A percentile compares a stretch with the other conserved stretches of the same genome.
Evolutionary conservation across 345 rosid genomes (phyloP).

Genomic region (Linum tenue): DNA sequence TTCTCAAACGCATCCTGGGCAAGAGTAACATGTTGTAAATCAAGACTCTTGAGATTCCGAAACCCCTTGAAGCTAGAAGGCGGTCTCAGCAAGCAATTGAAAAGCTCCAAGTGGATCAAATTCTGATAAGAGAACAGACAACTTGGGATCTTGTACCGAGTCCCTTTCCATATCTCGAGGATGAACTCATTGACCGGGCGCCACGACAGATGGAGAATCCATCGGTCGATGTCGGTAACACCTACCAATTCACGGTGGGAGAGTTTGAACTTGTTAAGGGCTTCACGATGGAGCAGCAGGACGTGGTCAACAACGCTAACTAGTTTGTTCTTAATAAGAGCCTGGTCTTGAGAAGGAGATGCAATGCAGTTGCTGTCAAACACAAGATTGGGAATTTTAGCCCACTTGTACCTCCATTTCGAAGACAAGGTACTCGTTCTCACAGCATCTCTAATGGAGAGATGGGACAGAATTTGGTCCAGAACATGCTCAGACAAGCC

Average conservation of each 20-base stretch:
- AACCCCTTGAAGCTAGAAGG: constrained; percentile 20
- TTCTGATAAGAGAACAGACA: constrained; percentile 22
- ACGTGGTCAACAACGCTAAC: constrained; percentile 17
- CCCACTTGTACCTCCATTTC: constrained; percentile 31
- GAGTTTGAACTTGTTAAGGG: constrained; percentile 29
- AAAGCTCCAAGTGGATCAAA: constrained; percentile 26
- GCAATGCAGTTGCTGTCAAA: constrained; percentile 23
- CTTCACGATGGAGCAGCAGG: constrained; percentile 15
- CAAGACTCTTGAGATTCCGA: constrained; percentile 21
- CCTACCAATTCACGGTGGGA: constrained; percentile 16
- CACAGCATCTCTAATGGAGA: constrained; percentile 27
- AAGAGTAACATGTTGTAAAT: constrained; percentile 20
- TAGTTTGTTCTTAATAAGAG: constrained; percentile 18
- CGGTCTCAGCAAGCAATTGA: constrained; percentile 22
- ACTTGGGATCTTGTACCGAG: constrained; percentile 21
- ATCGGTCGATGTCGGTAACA: constrained; percentile 17
- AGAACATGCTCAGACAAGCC: constrained; percentile 23
- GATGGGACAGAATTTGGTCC: constrained; percentile 19
- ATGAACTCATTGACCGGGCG: constrained; percentile 23
- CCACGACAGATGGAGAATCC: constrained; percentile 13
- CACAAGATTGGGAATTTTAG: constrained; percentile 23
- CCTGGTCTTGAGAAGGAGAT: constrained; percentile 9
- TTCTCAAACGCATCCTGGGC: constrained; percentile 13
- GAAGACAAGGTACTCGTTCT: constrained; percentile 25
- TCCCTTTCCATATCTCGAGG: constrained; percentile 14